Percentiles rank a stretch among this genome's conserved stretches.
These are phyloP conservation scores for Gossypium ekmanianum DNA, from an alignment of 345 rosid genomes.

Conservation along the genomic window DNA sequence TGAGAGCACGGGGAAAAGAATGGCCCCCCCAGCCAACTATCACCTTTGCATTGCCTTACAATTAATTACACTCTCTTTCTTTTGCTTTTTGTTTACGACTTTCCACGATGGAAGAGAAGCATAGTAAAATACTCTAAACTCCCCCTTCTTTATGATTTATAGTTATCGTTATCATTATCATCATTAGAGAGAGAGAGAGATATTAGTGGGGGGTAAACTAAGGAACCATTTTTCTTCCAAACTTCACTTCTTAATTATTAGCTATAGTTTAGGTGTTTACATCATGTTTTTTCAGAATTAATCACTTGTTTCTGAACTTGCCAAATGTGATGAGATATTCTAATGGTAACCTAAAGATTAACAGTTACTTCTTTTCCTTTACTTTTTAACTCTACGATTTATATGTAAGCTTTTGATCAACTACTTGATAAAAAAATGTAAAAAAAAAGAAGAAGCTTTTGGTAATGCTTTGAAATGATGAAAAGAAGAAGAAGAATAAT, in stretches of 20 bases:
- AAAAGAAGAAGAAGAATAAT: neutral
- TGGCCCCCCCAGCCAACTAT: constrained; percentile 26
- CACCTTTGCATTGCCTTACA: constrained; percentile 20
- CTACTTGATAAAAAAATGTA: neutral
- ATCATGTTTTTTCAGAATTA: neutral
- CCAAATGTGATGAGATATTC: neutral
- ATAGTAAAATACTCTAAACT: neutral
- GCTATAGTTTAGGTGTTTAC: neutral
- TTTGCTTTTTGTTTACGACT: constrained; percentile 23
- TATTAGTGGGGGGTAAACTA: neutral
- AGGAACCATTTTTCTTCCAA: neutral
- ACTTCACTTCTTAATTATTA: neutral
- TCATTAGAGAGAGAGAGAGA: constrained; percentile 10
- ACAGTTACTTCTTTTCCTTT: neutral
- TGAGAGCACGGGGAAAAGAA: constrained; percentile 28
- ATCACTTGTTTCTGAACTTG: neutral
- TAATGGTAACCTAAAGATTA: neutral
- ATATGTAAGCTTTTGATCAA: neutral
- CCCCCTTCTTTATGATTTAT: constrained; percentile 9
- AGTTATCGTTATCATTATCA: constrained; percentile 15
- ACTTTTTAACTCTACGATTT: neutral
- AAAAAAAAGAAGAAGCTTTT: neutral
- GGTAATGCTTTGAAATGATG: neutral
- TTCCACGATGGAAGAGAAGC: constrained; percentile 19
- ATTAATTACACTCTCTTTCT: constrained; percentile 11